phyloP scores from a whole-genome alignment of 2,329 filamentous ascomycete genomes.

The Talaromyces sp. region DNA sequence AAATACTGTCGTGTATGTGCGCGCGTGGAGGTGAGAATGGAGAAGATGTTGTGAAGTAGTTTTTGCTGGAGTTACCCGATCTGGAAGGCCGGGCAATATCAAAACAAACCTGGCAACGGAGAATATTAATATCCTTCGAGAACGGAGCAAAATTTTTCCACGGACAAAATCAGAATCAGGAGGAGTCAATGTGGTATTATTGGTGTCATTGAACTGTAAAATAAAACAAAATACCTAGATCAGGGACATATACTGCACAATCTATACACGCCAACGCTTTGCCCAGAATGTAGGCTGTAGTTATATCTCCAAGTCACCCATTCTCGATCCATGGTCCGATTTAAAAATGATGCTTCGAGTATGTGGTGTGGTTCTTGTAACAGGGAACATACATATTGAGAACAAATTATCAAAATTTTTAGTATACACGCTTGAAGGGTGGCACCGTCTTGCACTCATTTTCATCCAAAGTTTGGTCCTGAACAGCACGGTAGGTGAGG shows the following conservation, averaged over 20 bases:
- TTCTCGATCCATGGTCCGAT: not conserved
- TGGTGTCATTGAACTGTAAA: not conserved
- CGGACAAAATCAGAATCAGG: not conserved
- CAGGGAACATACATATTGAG: not conserved
- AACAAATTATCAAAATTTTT: constrained; percentile 21
- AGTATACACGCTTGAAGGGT: constrained; percentile 74
- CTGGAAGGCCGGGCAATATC: not conserved
- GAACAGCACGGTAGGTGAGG: constrained; percentile 78
- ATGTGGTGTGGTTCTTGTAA: not conserved
- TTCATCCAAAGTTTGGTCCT: constrained; percentile 80
- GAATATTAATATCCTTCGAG: not conserved
- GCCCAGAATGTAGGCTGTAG: not conserved
- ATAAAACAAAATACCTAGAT: constrained; percentile 5
- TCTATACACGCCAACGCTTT: constrained; percentile 9
- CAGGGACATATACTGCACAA: constrained; percentile 12
- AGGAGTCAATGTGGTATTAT: not conserved
- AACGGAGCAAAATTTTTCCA: not conserved
- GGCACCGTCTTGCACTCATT: constrained; percentile 93
- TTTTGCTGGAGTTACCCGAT: not conserved
- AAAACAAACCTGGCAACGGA: not conserved
- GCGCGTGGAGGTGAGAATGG: not conserved
- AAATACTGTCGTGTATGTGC: too few species aligned
- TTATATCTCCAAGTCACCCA: constrained; percentile 1
- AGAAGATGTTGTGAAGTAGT: not conserved
- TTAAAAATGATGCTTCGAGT: not conserved